These are phyloP conservation scores for Serendipita sp. DNA, from an alignment of 768 basidiomycete species.

Conservation along the genomic window DNA sequence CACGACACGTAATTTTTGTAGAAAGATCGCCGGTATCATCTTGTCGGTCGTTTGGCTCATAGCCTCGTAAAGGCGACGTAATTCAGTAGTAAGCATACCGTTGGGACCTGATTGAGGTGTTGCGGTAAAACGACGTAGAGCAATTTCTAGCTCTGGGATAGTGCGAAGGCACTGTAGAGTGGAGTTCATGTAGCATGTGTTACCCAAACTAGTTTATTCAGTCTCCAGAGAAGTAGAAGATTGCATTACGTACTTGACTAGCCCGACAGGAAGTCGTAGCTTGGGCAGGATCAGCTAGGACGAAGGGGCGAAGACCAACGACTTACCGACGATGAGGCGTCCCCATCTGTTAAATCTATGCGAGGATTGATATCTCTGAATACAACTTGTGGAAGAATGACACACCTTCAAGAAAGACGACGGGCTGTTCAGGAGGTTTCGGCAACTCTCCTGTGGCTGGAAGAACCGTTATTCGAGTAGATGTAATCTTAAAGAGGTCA, in stretches of 20 bases:
- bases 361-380: conserved; percentile 54
- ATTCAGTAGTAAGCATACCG: conserved; percentile 26
- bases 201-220: conserved; percentile 42
- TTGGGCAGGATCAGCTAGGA: conserved; percentile 16
- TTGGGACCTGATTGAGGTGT: conserved; percentile 16
- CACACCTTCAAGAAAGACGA: conserved; percentile 74
- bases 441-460: conserved; percentile 74
- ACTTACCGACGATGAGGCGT: conserved; percentile 65
- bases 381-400: conserved; percentile 31
- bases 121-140: conserved; percentile 39
- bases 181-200: conserved; percentile 97
- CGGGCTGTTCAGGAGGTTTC: conserved; percentile 61
- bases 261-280: conserved; percentile 67
- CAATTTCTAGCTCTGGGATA: conserved; percentile 73
- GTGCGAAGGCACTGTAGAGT: conserved; percentile 86
- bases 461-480: not conserved
- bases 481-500: not conserved
- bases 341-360: conserved; percentile 69
- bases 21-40: conserved; percentile 53
- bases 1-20: conserved; percentile 48
- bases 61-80: conserved; percentile 52
- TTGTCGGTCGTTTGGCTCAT: conserved; percentile 67
- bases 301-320: not conserved
- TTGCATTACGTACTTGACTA: conserved; percentile 40
- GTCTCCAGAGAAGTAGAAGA: not conserved